These are phyloP conservation scores for Ophiostoma himal-ulmi DNA, from an alignment of 2,329 filamentous ascomycete species.

Conservation along the genomic window DNA sequence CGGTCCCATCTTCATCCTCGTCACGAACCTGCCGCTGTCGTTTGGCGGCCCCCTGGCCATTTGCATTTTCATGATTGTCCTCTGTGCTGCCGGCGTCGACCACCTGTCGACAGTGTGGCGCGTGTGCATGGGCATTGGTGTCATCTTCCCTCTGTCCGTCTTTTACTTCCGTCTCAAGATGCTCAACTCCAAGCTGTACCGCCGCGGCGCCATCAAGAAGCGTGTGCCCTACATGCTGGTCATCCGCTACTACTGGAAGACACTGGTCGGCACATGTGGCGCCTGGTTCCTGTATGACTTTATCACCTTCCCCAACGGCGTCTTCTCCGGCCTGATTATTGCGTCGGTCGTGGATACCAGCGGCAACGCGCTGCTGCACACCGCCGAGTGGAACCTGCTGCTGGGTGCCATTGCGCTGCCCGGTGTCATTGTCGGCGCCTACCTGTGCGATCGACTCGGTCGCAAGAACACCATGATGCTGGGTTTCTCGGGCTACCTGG, in stretches of 20 bases:
- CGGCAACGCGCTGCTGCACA: slow-evolving; percentile 25
- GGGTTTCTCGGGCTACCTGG: slow-evolving; percentile 25
- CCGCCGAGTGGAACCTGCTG: slow-evolving; percentile 30
- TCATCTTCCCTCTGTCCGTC: slow-evolving; percentile 45
- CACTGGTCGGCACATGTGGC: slow-evolving; percentile 44
- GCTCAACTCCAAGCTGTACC: slow-evolving; percentile 45
- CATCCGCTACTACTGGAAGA: slow-evolving; percentile 44
- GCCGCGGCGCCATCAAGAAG: slow-evolving; percentile 40
- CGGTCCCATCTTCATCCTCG: slow-evolving; percentile 52
- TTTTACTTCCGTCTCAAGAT: slow-evolving; percentile 50
- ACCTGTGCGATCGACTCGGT: slow-evolving; percentile 27
- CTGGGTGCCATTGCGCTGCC: slow-evolving; percentile 30
- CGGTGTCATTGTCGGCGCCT: slow-evolving; percentile 24
- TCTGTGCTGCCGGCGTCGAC: slow-evolving; percentile 41
- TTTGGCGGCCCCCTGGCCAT: slow-evolving; percentile 48
- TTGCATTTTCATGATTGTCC: slow-evolving; percentile 45
- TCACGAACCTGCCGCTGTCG: slow-evolving; percentile 44
- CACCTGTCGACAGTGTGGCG: slow-evolving; percentile 44
- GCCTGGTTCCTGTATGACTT: slow-evolving; percentile 53
- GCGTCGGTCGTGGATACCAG: slow-evolving; percentile 27
- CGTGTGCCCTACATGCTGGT: slow-evolving; percentile 44
- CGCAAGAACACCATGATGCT: slow-evolving; percentile 29
- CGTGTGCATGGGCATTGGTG: slow-evolving; percentile 45
- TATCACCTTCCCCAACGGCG: slow-evolving; percentile 49
- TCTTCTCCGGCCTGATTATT: slow-evolving; percentile 51